These are phyloP conservation scores for Torrubiellomyces zombiae DNA, from an alignment of 2,329 filamentous ascomycete species.

Conservation along the genomic window DNA sequence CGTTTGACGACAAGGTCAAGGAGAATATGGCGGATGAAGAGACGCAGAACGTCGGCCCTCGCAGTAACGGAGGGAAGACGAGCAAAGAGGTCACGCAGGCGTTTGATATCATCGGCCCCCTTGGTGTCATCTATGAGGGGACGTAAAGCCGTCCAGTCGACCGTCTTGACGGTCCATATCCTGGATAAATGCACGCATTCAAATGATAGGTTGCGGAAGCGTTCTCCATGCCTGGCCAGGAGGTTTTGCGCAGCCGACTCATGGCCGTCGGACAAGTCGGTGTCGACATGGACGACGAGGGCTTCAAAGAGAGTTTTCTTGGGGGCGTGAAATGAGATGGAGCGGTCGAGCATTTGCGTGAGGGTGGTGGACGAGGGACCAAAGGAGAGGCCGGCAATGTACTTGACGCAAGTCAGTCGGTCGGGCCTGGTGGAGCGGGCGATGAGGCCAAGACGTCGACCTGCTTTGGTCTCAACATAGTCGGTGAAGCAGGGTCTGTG, in stretches of 20 bases:
- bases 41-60: slow-evolving; percentile 52
- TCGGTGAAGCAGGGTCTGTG: slow-evolving; percentile 51
- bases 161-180: slow-evolving; percentile 32
- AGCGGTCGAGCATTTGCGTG: slow-evolving; percentile 56
- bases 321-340: slow-evolving; percentile 46
- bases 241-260: slow-evolving; percentile 24
- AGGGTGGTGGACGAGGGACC: slow-evolving; percentile 68
- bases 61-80: slow-evolving; percentile 59
- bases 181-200: slow-evolving; percentile 45
- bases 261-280: slow-evolving; percentile 14
- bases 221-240: slow-evolving; percentile 33
- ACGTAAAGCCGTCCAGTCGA: slow-evolving; percentile 36
- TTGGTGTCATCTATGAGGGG: slow-evolving; percentile 2
- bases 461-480: slow-evolving; percentile 63
- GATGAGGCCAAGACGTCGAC: slow-evolving; percentile 48
- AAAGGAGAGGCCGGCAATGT: slow-evolving; percentile 69
- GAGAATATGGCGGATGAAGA: slow-evolving; percentile 57
- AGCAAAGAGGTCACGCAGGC: slow-evolving; percentile 37
- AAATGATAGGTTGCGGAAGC: slow-evolving; percentile 52
- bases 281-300: slow-evolving; percentile 39
- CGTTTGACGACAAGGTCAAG: slow-evolving; percentile 43
- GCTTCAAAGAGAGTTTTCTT: slow-evolving; percentile 55
- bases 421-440: slow-evolving; percentile 29
- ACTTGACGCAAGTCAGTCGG: no score
- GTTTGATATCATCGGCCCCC: slow-evolving; percentile 16